Percentiles rank a stretch among this genome's conserved stretches.
phyloP scores from a whole-genome alignment of 1,139 yeast genomes.

The Spencermartinsiella ligniputridi region DNA sequence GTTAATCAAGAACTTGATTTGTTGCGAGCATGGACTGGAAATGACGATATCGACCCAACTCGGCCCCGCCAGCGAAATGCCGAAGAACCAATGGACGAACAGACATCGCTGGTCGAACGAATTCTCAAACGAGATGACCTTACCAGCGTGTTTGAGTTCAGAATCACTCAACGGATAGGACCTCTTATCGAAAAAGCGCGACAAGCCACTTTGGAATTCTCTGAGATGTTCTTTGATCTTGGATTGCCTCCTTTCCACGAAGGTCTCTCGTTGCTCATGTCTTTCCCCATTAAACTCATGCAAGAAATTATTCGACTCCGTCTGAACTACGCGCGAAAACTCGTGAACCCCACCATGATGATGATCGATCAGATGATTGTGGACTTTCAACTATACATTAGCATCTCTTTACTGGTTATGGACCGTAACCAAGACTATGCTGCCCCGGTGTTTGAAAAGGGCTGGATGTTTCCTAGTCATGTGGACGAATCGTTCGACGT shows the following conservation, averaged over 20 bases:
- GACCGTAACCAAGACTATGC: constrained; percentile 62
- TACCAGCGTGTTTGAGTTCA: constrained; percentile 52
- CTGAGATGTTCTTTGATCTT: constrained; percentile 58
- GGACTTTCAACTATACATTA: constrained; percentile 74
- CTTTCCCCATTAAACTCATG: constrained; percentile 75
- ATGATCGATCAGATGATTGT: constrained; percentile 93
- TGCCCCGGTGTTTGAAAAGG: constrained; percentile 54
- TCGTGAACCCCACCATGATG: constrained; percentile 87
- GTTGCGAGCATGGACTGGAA: constrained; percentile 70
- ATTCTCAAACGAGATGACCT: constrained; percentile 84
- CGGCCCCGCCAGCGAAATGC: constrained; percentile 28
- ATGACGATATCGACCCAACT: constrained; percentile 64
- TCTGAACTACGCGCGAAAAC: constrained; percentile 69
- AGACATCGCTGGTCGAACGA: constrained; percentile 68
- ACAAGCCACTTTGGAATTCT: constrained; percentile 60
- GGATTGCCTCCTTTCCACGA: constrained; percentile 75
- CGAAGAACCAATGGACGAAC: constrained; percentile 23
- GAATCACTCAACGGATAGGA: constrained; percentile 56
- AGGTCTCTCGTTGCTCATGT: constrained; percentile 60
- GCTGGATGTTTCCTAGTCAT: constrained; percentile 70
- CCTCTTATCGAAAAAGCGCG: constrained; percentile 80
- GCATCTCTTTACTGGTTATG: constrained; percentile 72
- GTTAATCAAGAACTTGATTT: constrained; percentile 56
- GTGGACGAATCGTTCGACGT: constrained; percentile 69
- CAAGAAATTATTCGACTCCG: constrained; percentile 77